A percentile compares a stretch with the other conserved stretches of the same genome.
These are phyloP conservation scores for Phalaenopsis hybrid DNA, from an alignment of 116 monocot genomes.

Conservation along the genomic window DNA sequence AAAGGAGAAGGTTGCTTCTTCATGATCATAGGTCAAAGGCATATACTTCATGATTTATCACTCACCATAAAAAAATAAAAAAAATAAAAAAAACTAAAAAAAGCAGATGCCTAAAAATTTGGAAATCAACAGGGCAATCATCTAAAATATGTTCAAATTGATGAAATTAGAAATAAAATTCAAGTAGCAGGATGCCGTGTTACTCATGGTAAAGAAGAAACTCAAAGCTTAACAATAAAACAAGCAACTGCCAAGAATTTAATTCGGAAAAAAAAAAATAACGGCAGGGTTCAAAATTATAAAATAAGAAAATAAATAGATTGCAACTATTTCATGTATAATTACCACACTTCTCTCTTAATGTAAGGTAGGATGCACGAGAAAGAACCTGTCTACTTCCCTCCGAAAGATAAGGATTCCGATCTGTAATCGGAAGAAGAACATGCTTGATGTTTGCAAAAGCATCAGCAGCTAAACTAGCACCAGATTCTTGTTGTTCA, in stretches of 20 bases:
- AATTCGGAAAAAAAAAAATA: neutral
- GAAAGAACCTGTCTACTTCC: slow-evolving; percentile 81
- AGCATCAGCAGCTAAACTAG: slow-evolving; percentile 45
- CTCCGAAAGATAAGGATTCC: slow-evolving; percentile 93
- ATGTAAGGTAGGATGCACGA: neutral
- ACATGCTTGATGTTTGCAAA: slow-evolving; percentile 72
- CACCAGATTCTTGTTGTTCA: slow-evolving; percentile 49
- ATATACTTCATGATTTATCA: no score
- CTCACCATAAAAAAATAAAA: no score
- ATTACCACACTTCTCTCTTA: neutral
- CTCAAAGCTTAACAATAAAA: no score
- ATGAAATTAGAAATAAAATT: no score
- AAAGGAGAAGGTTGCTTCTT: no score
- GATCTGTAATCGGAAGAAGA: slow-evolving; percentile 86
- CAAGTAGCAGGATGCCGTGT: neutral
- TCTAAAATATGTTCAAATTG: no score
- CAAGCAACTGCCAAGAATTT: neutral
- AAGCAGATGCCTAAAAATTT: no score
- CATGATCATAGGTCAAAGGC: no score
- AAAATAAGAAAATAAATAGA: neutral
- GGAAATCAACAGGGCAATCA: no score
- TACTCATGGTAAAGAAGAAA: neutral
- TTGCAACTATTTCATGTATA: neutral
- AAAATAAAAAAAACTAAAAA: no score
- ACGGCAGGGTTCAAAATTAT: neutral